A percentile compares a stretch with the other conserved stretches of the same genome.
phyloP scores from a whole-genome alignment of 2,329 filamentous ascomycete genomes.

The Cordyceps tenuipes region DNA sequence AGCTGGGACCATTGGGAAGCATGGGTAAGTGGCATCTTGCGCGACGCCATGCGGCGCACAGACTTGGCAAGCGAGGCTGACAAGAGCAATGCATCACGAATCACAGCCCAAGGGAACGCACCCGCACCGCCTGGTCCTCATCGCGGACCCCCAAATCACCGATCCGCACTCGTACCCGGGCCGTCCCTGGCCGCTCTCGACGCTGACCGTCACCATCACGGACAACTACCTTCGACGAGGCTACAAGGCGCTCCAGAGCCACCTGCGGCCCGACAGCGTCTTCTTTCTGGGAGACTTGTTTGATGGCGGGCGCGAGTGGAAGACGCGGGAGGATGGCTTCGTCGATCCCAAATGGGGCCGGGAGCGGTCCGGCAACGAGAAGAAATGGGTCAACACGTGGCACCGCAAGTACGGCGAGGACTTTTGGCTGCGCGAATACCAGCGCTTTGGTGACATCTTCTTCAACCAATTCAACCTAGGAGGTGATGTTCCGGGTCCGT shows the following conservation, averaged over 20 bases:
- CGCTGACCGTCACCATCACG: conserved; percentile 54
- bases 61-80: conserved; percentile 11
- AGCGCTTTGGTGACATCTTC: conserved; percentile 80
- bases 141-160: conserved; percentile 86
- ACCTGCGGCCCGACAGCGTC: conserved; percentile 74
- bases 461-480: conserved; percentile 58
- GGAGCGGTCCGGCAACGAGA: conserved; percentile 42
- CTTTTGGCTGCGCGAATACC: conserved; percentile 83
- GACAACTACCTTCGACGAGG: conserved; percentile 84
- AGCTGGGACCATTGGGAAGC: conserved; percentile 83
- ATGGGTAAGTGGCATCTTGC: conserved; percentile 56
- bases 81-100: conserved; percentile 17
- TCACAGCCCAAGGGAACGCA: conserved; percentile 63
- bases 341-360: conserved; percentile 51
- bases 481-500: conserved; percentile 44
- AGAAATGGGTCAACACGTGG: conserved; percentile 53
- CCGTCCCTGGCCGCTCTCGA: conserved; percentile 53
- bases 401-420: conserved; percentile 68
- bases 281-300: conserved; percentile 93
- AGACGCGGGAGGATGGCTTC: conserved; percentile 54
- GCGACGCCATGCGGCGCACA: background rate
- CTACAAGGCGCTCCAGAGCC: conserved; percentile 68
- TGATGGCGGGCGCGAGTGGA: conserved; percentile 94
- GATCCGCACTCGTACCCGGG: conserved; percentile 93
- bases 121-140: conserved; percentile 75